Evolutionary conservation across 2,329 filamentous ascomycete species (phyloP).

Genomic region (Fulvia fulva): DNA sequence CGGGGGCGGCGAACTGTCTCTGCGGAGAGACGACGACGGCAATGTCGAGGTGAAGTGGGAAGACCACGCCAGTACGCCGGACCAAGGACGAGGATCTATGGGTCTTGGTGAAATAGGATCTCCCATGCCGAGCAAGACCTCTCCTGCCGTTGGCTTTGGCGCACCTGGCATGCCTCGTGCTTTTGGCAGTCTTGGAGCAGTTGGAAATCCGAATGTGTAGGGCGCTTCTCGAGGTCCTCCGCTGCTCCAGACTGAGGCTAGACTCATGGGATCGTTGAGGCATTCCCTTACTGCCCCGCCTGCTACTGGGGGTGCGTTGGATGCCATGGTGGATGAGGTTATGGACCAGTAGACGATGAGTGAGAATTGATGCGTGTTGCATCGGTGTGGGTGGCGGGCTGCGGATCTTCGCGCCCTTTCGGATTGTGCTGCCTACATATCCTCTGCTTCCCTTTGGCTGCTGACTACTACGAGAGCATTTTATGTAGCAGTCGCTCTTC

Average conservation of each 20-base stretch:
- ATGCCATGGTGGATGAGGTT: background rate
- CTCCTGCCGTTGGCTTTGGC: constrained; percentile 33
- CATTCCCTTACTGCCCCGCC: background rate
- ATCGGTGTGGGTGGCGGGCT: background rate
- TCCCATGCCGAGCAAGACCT: constrained; percentile 42
- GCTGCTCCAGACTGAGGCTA: background rate
- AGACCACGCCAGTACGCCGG: constrained; percentile 26
- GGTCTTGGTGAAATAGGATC: constrained; percentile 47
- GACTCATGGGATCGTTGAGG: background rate
- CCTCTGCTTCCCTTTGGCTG: background rate
- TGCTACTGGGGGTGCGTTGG: background rate
- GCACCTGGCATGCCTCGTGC: constrained; percentile 22
- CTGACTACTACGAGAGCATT: background rate
- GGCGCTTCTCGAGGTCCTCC: background rate
- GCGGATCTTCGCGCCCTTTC: background rate
- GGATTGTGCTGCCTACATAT: background rate
- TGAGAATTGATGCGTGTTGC: background rate
- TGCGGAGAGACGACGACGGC: constrained; percentile 47
- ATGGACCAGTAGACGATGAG: background rate
- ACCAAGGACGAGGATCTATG: constrained; percentile 21
- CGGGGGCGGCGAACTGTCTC: constrained; percentile 82
- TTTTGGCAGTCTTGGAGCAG: background rate
- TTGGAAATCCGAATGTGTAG: background rate
- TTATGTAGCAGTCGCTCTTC: constrained; percentile 2
- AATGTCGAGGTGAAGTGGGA: constrained; percentile 44